phyloP scores from a whole-genome alignment of 1,284 basidiomycete species.

The Tausonia pullulans region DNA sequence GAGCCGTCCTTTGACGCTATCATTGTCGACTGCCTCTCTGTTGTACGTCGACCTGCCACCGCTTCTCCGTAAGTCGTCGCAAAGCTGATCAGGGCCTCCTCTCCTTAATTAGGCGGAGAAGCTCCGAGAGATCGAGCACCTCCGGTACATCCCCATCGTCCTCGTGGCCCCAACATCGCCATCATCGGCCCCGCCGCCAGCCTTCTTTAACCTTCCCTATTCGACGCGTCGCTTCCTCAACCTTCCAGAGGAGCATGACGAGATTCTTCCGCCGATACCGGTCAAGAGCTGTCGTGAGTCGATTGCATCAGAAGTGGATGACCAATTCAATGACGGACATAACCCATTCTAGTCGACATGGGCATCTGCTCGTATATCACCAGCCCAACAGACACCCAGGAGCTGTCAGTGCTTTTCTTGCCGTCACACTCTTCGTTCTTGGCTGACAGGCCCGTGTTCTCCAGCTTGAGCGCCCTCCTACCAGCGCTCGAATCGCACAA shows the following conservation, averaged over 20 bases:
- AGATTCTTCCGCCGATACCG: slow-evolving; percentile 32
- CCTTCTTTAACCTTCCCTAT: slow-evolving; percentile 33
- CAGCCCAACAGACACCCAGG: slow-evolving; percentile 76
- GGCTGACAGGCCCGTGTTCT: no score
- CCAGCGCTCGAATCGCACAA: slow-evolving; percentile 83
- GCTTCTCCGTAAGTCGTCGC: no score
- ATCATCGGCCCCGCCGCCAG: slow-evolving; percentile 27
- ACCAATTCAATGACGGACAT: no score
- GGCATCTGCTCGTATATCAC: slow-evolving; percentile 44
- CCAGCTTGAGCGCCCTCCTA: slow-evolving; percentile 84
- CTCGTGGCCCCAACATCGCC: slow-evolving; percentile 45
- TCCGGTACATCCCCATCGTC: slow-evolving; percentile 94
- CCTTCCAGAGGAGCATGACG: slow-evolving; percentile 28
- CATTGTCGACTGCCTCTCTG: no score
- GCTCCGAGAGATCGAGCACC: slow-evolving; percentile 82
- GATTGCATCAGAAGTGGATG: no score
- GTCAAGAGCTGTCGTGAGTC: slow-evolving; percentile 36
- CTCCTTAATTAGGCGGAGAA: slow-evolving; percentile 22
- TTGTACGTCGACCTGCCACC: no score
- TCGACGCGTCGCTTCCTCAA: slow-evolving; percentile 29
- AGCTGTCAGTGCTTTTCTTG: no score
- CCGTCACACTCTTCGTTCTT: no score
- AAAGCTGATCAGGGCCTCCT: no score
- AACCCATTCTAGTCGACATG: no score
- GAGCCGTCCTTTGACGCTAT: no score